Evolutionary conservation across 202 grass and related monocot species (phyloP).

Genomic region (Zoysia matrella): DNA sequence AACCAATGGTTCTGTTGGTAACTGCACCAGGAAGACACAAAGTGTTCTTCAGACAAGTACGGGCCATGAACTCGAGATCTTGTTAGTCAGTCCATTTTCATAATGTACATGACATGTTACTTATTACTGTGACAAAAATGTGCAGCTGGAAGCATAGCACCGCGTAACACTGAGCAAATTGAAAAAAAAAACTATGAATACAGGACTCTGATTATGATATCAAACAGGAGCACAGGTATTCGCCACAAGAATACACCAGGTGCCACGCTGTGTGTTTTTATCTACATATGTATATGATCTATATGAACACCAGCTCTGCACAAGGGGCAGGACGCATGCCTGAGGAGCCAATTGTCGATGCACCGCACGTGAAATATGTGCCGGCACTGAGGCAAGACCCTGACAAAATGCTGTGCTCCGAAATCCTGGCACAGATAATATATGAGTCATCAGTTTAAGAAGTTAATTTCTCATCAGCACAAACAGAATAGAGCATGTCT

Average conservation of each 20-base stretch:
- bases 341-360: slow-evolving; percentile 74
- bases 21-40: background rate
- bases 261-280: slow-evolving; percentile 39
- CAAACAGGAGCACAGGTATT: slow-evolving; percentile 49
- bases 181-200: slow-evolving; percentile 36
- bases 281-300: slow-evolving; percentile 64
- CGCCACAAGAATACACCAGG: slow-evolving; percentile 55
- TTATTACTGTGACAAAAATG: slow-evolving; percentile 51
- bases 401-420: slow-evolving; percentile 46
- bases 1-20: background rate
- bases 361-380: slow-evolving; percentile 76
- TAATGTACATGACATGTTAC: slow-evolving; percentile 38
- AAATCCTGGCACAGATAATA: slow-evolving; percentile 58
- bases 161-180: slow-evolving; percentile 12
- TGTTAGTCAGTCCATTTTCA: slow-evolving; percentile 32
- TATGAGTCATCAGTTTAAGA: slow-evolving; percentile 18
- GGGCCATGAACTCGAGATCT: background rate
- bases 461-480: background rate
- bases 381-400: slow-evolving; percentile 68
- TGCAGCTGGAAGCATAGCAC: slow-evolving; percentile 38
- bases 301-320: slow-evolving; percentile 69
- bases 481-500: slow-evolving; percentile 3
- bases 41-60: background rate
- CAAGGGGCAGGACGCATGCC: slow-evolving; percentile 74
- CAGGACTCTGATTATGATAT: slow-evolving; percentile 38